Evolutionary conservation across 768 basidiomycete species (phyloP).

Genomic region (Sarcodon aspratus): DNA sequence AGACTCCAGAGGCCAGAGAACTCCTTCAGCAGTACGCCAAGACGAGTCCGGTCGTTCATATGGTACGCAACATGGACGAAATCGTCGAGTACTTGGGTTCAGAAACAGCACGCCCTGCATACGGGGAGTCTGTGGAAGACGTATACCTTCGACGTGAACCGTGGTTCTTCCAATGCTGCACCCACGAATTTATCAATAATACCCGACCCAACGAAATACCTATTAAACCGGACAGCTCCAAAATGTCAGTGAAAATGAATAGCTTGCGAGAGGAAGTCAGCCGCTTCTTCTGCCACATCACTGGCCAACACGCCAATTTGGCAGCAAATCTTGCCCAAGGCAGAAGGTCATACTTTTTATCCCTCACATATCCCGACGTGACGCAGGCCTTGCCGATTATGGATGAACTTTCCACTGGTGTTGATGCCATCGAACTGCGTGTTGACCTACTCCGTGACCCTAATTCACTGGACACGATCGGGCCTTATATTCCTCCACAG

Average conservation of each 20-base stretch:
- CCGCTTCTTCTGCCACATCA: constrained; percentile 85
- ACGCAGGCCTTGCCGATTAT: constrained; percentile 55
- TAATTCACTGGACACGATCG: constrained; percentile 32
- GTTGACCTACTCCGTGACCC: constrained; percentile 72
- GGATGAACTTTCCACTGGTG: constrained; percentile 67
- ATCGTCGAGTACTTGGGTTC: constrained; percentile 70
- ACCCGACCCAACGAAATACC: constrained; percentile 22
- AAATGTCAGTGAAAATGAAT: constrained; percentile 12
- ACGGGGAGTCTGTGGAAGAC: constrained; percentile 76
- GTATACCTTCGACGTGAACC: constrained; percentile 78
- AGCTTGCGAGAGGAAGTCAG: constrained; percentile 49
- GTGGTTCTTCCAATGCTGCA: constrained; percentile 79
- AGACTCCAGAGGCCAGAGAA: constrained; percentile 65
- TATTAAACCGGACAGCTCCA: constrained; percentile 1
- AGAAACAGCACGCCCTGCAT: constrained; percentile 76
- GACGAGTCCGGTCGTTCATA: constrained; percentile 71
- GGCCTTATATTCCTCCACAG: constrained; percentile 48
- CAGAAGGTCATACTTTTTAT: constrained; percentile 82
- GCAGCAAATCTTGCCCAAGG: constrained; percentile 39
- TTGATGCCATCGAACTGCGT: constrained; percentile 88
- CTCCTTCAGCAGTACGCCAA: constrained; percentile 55
- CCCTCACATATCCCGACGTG: constrained; percentile 86
- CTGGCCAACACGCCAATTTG: constrained; percentile 58
- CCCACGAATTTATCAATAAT: constrained; percentile 75
- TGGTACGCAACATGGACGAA: constrained; percentile 71